These are phyloP conservation scores for Bathelium albidoporum DNA, from an alignment of 495 filamentous ascomycete genomes.

Conservation along the genomic window DNA sequence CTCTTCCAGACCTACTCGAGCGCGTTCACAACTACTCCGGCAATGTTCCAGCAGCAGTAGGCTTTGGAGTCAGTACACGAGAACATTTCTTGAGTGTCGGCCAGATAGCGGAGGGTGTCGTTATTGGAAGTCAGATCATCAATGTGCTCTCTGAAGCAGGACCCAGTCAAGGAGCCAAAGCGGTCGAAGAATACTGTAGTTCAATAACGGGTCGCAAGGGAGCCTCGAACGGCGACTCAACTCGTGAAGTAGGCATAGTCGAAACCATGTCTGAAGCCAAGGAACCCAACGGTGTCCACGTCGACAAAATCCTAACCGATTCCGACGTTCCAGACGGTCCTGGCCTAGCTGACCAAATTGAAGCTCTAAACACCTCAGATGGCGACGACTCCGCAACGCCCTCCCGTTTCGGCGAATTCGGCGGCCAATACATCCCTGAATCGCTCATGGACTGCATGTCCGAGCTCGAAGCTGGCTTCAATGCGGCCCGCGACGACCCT, in stretches of 20 bases:
- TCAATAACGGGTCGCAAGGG: constrained; percentile 59
- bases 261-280: constrained; percentile 48
- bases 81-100: constrained; percentile 87
- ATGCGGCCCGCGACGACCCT: constrained; percentile 71
- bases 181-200: constrained; percentile 76
- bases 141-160: constrained; percentile 63
- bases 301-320: constrained; percentile 54
- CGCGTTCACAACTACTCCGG: constrained; percentile 90
- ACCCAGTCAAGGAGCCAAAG: constrained; percentile 57
- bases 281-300: constrained; percentile 44
- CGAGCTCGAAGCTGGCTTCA: constrained; percentile 87
- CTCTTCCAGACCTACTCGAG: constrained; percentile 67
- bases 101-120: constrained; percentile 80
- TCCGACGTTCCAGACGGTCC: constrained; percentile 46
- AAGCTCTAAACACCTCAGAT: constrained; percentile 51
- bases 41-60: constrained; percentile 78
- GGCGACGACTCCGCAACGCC: constrained; percentile 49
- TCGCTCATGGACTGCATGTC: constrained; percentile 93
- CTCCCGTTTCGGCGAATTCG: constrained; percentile 89
- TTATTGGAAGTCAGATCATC: constrained; percentile 94
- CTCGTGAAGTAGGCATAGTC: constrained; percentile 52
- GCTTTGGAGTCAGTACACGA: constrained; percentile 90
- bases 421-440: constrained; percentile 97
- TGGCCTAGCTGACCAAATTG: constrained; percentile 60
- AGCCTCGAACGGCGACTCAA: constrained; percentile 28